Base-by-base conservation (phyloP, 1,284 basidiomycete species). In the Pseudozyma sp. region DNA sequence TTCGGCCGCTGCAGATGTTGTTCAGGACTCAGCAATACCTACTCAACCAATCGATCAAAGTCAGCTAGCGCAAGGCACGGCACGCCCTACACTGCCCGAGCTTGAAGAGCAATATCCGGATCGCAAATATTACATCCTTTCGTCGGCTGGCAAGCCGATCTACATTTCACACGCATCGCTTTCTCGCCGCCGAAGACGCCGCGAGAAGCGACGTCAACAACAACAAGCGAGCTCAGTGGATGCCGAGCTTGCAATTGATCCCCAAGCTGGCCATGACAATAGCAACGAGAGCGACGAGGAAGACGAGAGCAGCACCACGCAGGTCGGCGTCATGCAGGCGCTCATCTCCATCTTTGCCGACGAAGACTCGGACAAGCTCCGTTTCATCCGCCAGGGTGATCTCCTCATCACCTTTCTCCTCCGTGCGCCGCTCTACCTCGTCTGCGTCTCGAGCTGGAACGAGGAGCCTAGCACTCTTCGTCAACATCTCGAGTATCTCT, bases 261-360 rank as follows among this genome's bases (percentile, higher is more conserved):
- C 24, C 24, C 24, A 51, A 39, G 1, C 42, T 7, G 44, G 31
- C 54, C 30, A 46, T 3, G 14, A 29, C 17, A 31, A 44, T 42
- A 48, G 39, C 44, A 46, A 58, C 31, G 68, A 75, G 29, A 63
- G 64, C 80, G 66, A 85, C 42, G 81, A 85, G 37, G 81, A 82
- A 52, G 85, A 86, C 29, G 87, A 92, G 67, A 88, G 89, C 66
- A 87, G 91, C 51, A 91, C 93, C 5, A 91, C 92, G 11, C 90
- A 90, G 29, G 92, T 96, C 80, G 96, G 94, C 29, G 90, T 99
- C 43, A 93, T 96, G 85, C 96, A 98, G 85, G 94, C 96, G 1
- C 88, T 99, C 8, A 91, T 99, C 53, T 95, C 94, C 11, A 85
- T 86, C 58, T 86, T 85, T 66, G 84, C 81, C 30, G 79, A 81